Evolutionary conservation across 164 flowering plant genomes (phyloP).

Genomic region (Umbilicus rupestris): DNA sequence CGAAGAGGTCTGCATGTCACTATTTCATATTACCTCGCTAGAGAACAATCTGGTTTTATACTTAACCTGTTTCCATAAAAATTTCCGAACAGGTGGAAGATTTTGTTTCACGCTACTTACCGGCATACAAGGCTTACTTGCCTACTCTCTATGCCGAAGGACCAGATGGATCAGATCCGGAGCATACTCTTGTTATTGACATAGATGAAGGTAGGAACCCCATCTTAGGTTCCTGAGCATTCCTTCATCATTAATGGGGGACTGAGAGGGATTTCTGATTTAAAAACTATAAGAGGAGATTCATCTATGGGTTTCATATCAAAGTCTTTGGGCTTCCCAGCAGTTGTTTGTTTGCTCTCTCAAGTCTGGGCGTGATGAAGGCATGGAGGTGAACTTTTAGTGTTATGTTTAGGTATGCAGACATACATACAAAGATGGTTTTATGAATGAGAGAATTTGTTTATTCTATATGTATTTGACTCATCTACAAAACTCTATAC

Average conservation of each 20-base stretch:
- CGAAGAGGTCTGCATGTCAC: conserved; percentile 52
- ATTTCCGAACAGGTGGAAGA: conserved; percentile 54
- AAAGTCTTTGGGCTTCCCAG: neutral
- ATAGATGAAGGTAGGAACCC: conserved; percentile 56
- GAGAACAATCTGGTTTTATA: neutral
- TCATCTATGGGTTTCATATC: neutral
- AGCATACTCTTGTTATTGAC: conserved; percentile 35
- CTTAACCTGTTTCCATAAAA: neutral
- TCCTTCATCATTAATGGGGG: neutral
- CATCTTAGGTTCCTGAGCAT: conserved; percentile 12
- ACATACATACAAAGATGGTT: neutral
- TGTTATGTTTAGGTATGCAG: neutral
- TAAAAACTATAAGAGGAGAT: neutral
- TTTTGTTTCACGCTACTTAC: conserved; percentile 90
- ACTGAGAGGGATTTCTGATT: neutral
- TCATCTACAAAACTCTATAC: no score
- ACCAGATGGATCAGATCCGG: conserved; percentile 66
- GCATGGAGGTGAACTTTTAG: neutral
- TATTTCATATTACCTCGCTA: neutral
- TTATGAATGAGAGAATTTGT: neutral
- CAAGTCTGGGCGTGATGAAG: neutral
- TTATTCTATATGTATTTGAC: neutral
- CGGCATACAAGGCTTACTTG: conserved; percentile 92
- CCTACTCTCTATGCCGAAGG: conserved; percentile 90
- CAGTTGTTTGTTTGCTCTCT: neutral